Evolutionary conservation across 208 protist genomes (phyloP), one percentile per base, ranked within the genome.

Genomic region (Leishmania mexicana): DNA sequence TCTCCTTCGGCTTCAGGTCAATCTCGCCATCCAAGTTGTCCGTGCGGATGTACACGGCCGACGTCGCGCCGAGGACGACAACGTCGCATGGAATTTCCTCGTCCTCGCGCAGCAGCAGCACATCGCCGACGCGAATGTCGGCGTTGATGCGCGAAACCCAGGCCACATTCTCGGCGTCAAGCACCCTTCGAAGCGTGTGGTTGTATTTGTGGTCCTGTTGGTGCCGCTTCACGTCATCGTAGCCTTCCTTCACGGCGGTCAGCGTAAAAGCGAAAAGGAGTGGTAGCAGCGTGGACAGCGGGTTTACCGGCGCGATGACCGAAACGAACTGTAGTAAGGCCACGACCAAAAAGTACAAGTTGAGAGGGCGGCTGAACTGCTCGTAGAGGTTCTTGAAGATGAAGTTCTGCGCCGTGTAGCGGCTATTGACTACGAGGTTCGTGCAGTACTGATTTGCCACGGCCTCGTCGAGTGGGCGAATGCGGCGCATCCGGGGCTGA

Each of bases 261-360:
- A 99, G 86, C 10, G 83, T 80, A 57, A 99, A 96, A 42, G 99
- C 97, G 83, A 99, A 98, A 45, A 98, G 72, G 31, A 99, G 85
- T 10, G 98, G 97, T 60, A 99, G 75, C 42, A 98, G 81, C 24
- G 97, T 97, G 28, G 96, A 98, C 19, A 98, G 87, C 45, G 96
- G 95, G 88, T 95, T 98, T 6, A 99, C 96, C 0, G 98, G 98
- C 7, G 96, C 97, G 83, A 98, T 96, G 54, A 94, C 81, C 40
- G 92, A 92, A 47, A 98, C 93, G 77, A 98, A 96, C 88, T 99
- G 97, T 8, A 99, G 84, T 47, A 91, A 80, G 13, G 93, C 87
- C 15, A 99, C 98, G 7, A 99, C 78, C 38, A 99, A 83, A 90
- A 99, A 99, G 85, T 99, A 99, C 57, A 98, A 89, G 86, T 99